Percentiles rank a stretch among this genome's conserved stretches.
These are phyloP conservation scores for Setaria viridis DNA, from an alignment of 202 grass and related monocot species.

Conservation along the genomic window DNA sequence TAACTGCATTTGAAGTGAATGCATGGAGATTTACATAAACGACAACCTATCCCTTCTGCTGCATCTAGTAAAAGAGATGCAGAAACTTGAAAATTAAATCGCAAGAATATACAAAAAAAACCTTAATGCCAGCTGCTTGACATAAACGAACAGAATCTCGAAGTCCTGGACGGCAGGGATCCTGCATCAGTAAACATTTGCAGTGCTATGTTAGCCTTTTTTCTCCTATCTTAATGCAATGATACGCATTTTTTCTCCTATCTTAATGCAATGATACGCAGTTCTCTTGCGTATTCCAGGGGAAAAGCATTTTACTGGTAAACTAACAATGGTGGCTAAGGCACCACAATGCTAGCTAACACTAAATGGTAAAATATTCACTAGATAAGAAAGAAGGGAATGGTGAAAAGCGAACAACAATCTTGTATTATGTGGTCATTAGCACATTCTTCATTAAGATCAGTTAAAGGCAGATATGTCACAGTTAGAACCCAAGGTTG, in stretches of 20 bases:
- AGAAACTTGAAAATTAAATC: not conserved
- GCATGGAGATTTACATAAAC: conserved; percentile 13
- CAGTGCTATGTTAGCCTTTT: not conserved
- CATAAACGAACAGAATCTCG: conserved; percentile 79
- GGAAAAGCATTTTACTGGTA: not conserved
- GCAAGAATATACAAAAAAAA: not conserved
- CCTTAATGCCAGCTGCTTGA: conserved; percentile 80
- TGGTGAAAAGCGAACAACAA: not conserved
- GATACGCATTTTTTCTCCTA: too few species aligned
- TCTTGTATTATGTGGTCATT: not conserved
- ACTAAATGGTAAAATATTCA: not conserved
- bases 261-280: too few species aligned
- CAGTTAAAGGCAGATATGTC: conserved; percentile 20
- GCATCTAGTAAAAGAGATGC: conserved; percentile 26
- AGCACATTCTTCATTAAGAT: conserved; percentile 24
- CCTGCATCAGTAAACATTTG: conserved; percentile 55
- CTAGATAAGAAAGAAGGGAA: not conserved
- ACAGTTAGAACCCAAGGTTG: not conserved
- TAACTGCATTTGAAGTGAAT: not conserved
- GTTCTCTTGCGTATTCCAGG: too few species aligned
- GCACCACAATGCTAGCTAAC: not conserved
- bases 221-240: too few species aligned
- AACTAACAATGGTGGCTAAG: not conserved
- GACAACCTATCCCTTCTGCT: not conserved
- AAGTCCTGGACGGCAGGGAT: conserved; percentile 95